Conservation (phyloP, 75 land plant species). For the Sequoiadendron giganteum region DNA sequence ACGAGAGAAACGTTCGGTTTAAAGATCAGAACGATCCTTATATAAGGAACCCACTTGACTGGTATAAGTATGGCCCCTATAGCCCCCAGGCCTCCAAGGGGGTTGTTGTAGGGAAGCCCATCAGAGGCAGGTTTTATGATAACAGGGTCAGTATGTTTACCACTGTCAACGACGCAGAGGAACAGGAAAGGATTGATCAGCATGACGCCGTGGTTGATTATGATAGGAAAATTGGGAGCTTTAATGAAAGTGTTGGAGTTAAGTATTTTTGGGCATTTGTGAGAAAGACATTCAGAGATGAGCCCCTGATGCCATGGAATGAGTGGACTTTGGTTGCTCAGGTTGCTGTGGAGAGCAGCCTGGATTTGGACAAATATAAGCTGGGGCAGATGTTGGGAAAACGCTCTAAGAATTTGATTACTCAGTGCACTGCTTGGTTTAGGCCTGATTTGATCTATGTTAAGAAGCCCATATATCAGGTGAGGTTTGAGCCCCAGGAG, state of each 20-base stretch:
- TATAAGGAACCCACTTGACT: slow-evolving; percentile 75
- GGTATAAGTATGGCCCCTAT: slow-evolving; percentile 88
- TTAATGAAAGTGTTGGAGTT: slow-evolving; percentile 51
- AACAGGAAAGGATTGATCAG: slow-evolving; percentile 69
- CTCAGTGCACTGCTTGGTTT: slow-evolving; percentile 87
- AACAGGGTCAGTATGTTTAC: slow-evolving; percentile 62
- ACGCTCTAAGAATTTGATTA: slow-evolving; percentile 38
- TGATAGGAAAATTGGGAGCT: slow-evolving; percentile 26
- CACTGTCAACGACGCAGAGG: slow-evolving; percentile 62
- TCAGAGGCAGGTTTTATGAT: slow-evolving; percentile 53
- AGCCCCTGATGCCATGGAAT: slow-evolving; percentile 67
- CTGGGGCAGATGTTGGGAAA: slow-evolving; percentile 58
- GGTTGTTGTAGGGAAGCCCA: slow-evolving; percentile 64
- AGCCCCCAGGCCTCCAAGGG: slow-evolving; percentile 90
- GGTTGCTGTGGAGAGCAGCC: slow-evolving; percentile 59
- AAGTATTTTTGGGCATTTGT: slow-evolving; percentile 82
- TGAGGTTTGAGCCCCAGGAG: slow-evolving; percentile 90
- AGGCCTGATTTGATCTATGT: slow-evolving; percentile 92
- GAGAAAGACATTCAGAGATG: slow-evolving; percentile 50
- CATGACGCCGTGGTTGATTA: slow-evolving; percentile 51
- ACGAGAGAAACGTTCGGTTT: slow-evolving; percentile 68
- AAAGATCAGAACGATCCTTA: slow-evolving; percentile 68
- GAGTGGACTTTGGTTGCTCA: slow-evolving; percentile 91
- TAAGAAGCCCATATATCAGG: slow-evolving; percentile 68
- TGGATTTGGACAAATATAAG: slow-evolving; percentile 71